phyloP scores from a whole-genome alignment of 2,329 filamentous ascomycete species.

The Fusarium coicis region DNA sequence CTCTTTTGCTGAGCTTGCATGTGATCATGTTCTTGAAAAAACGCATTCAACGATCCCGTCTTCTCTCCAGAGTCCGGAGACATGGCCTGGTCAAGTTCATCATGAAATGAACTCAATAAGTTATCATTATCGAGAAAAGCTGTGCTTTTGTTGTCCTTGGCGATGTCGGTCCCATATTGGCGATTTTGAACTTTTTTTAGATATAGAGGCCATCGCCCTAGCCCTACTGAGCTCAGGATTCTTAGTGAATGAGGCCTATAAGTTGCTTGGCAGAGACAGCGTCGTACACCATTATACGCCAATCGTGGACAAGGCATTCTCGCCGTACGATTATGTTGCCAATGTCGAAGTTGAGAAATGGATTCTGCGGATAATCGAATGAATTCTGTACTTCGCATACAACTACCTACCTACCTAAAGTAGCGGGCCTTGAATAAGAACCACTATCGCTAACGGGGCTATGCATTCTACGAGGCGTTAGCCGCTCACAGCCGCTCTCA shows the following conservation, averaged over 20 bases:
- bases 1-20: background rate
- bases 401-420: background rate
- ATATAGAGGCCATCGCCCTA: conserved; percentile 9
- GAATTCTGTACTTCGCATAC: background rate
- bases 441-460: conserved; percentile 32
- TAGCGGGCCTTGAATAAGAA: conserved; percentile 19
- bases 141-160: background rate
- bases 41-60: background rate
- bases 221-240: conserved; percentile 39
- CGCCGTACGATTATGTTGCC: background rate
- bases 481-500: conserved; percentile 28
- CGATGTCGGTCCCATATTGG: conserved; percentile 28
- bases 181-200: conserved; percentile 24
- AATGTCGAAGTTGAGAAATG: background rate
- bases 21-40: conserved; percentile 1
- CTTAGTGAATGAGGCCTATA: conserved; percentile 53
- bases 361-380: background rate
- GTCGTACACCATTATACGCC: conserved; percentile 69
- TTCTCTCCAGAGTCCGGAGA: background rate
- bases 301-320: conserved; percentile 49
- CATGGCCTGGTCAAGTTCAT: background rate
- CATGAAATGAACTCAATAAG: background rate
- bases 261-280: conserved; percentile 69
- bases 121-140: background rate
- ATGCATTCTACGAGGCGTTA: conserved; percentile 39